Evolutionary conservation across 257 asterid genomes (phyloP).

Genomic region (Penstemon newberryi): DNA sequence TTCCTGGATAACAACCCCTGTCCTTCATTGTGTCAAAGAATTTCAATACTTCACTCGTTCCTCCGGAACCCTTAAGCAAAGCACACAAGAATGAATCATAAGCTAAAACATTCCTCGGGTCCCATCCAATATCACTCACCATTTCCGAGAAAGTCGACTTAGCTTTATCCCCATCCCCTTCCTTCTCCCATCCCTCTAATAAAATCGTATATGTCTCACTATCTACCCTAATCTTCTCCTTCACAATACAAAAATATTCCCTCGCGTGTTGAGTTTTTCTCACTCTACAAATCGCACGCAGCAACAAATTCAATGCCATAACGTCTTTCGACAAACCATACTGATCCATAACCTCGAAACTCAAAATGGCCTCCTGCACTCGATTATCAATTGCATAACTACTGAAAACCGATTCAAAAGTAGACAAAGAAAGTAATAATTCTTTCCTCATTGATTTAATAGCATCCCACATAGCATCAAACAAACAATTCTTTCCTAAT

Average conservation of each 20-base stretch:
- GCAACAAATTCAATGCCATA: constrained; percentile 49
- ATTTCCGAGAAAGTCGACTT: constrained; percentile 51
- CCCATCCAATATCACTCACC: constrained; percentile 68
- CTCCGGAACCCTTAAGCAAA: constrained; percentile 52
- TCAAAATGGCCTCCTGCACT: constrained; percentile 50
- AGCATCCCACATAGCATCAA: constrained; percentile 89
- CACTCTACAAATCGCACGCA: constrained; percentile 53
- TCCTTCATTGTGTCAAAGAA: constrained; percentile 40
- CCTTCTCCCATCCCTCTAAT: constrained; percentile 70
- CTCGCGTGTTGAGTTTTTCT: constrained; percentile 50
- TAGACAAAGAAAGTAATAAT: constrained; percentile 43
- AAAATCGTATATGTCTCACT: constrained; percentile 57
- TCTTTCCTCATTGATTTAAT: constrained; percentile 61
- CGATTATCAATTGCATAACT: constrained; percentile 52
- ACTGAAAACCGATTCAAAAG: constrained; percentile 54
- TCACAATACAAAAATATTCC: constrained; percentile 38
- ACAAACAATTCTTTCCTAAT: constrained; percentile 58
- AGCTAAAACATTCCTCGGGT: constrained; percentile 45
- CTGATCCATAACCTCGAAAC: constrained; percentile 61
- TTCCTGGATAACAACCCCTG: constrained; percentile 59
- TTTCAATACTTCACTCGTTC: constrained; percentile 47
- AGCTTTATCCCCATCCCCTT: constrained; percentile 42
- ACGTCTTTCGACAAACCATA: constrained; percentile 47
- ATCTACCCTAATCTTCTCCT: constrained; percentile 43
- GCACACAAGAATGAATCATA: constrained; percentile 65